Conservation (phyloP, 1,139 yeast genomes). For the Yamadazyma atmosphaerica region DNA sequence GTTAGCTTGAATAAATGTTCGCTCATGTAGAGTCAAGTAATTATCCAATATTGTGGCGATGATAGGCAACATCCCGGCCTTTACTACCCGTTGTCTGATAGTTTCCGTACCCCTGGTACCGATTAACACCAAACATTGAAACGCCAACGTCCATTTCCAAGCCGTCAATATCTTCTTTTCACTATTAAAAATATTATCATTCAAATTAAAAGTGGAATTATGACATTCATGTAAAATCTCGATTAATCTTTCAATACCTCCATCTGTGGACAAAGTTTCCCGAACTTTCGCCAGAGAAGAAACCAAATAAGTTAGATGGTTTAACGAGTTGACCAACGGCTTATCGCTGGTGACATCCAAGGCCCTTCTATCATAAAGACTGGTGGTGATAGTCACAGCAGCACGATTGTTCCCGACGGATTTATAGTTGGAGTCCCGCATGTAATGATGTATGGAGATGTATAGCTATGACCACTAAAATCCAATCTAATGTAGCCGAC, state of each 20-base stretch:
- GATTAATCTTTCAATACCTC: slow-evolving; percentile 87
- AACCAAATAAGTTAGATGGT: slow-evolving; percentile 83
- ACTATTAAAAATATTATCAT: slow-evolving; percentile 41
- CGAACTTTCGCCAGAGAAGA: slow-evolving; percentile 87
- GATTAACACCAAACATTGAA: slow-evolving; percentile 86
- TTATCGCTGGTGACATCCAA: slow-evolving; percentile 86
- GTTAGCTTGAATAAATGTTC: slow-evolving; percentile 36
- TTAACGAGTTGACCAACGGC: slow-evolving; percentile 88
- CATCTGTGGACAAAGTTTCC: slow-evolving; percentile 85
- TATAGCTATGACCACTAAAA: too few species aligned
- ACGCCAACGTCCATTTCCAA: slow-evolving; percentile 96
- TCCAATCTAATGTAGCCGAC: too few species aligned
- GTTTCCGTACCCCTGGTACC: slow-evolving; percentile 92
- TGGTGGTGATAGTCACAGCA: slow-evolving; percentile 84
- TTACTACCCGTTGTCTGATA: slow-evolving; percentile 81
- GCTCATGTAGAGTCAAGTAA: slow-evolving; percentile 53
- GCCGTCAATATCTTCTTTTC: slow-evolving; percentile 64
- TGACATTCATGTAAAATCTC: slow-evolving; percentile 83
- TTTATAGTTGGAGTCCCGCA: slow-evolving; percentile 92
- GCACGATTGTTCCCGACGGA: slow-evolving; percentile 81
- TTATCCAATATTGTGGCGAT: slow-evolving; percentile 91
- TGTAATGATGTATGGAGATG: too few species aligned
- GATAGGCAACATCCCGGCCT: slow-evolving; percentile 88
- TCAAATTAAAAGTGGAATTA: slow-evolving; percentile 30
- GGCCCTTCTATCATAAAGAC: slow-evolving; percentile 89